phyloP scores from a whole-genome alignment of 139 green algal species.

The Chlorella ohadii region DNA sequence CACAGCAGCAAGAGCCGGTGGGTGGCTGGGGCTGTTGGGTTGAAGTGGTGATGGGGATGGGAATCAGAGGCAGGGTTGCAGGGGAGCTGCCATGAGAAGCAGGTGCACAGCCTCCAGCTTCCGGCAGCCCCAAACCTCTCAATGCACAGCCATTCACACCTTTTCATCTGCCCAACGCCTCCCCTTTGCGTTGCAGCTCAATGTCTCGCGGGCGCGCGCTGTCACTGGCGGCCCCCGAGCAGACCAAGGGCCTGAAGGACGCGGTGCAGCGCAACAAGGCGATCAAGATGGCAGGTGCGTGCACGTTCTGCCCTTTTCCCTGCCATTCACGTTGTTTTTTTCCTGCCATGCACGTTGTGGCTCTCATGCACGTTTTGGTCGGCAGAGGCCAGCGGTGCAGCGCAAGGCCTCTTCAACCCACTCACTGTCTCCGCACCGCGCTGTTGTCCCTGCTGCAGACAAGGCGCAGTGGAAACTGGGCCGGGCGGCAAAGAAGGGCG shows the following conservation, averaged over 20 bases:
- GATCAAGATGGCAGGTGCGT: conserved; percentile 76
- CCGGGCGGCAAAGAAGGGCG: conserved; percentile 71
- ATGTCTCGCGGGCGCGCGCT: conserved; percentile 83
- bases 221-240: conserved; percentile 61
- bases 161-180: too few species aligned
- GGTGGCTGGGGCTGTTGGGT: neutral
- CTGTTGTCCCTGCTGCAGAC: conserved; percentile 63
- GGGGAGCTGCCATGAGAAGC: too few species aligned
- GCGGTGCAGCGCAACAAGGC: conserved; percentile 82
- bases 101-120: neutral
- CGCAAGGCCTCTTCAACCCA: too few species aligned
- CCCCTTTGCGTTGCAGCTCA: conserved; percentile 47
- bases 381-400: too few species aligned
- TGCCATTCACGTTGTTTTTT: too few species aligned
- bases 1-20: conserved; percentile 86
- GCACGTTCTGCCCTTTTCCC: too few species aligned
- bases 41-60: too few species aligned
- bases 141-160: too few species aligned
- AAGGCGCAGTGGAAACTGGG: conserved; percentile 77
- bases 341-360: too few species aligned
- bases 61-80: neutral
- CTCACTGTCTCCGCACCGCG: too few species aligned
- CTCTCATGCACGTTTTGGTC: too few species aligned
- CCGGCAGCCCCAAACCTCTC: too few species aligned
- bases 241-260: conserved; percentile 83